These are phyloP conservation scores for Bathelium albidoporum DNA, from an alignment of 495 filamentous ascomycete genomes.

Conservation along the genomic window DNA sequence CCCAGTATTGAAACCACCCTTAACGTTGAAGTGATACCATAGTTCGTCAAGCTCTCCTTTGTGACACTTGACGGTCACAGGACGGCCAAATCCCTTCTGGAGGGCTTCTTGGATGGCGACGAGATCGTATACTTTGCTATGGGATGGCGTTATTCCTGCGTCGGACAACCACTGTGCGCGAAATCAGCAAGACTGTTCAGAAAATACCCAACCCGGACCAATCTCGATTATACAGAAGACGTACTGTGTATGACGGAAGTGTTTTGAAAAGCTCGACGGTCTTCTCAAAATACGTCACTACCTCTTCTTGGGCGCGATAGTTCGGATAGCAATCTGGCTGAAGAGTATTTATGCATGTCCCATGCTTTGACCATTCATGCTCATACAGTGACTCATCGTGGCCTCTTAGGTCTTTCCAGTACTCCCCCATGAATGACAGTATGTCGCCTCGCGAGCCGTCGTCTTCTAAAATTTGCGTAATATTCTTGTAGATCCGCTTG, in stretches of 20 bases:
- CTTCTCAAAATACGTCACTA: slow-evolving; percentile 52
- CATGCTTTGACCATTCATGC: slow-evolving; percentile 81
- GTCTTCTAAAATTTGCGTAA: slow-evolving; percentile 52
- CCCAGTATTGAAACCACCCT: slow-evolving; percentile 37
- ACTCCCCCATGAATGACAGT: slow-evolving; percentile 60
- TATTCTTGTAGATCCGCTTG: slow-evolving; percentile 55
- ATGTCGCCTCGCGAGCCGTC: slow-evolving; percentile 47
- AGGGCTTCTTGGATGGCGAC: slow-evolving; percentile 50
- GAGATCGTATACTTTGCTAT: slow-evolving; percentile 47
- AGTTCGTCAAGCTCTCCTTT: slow-evolving; percentile 51
- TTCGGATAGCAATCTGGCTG: slow-evolving; percentile 60
- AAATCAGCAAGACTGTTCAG: background rate
- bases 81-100: slow-evolving; percentile 43
- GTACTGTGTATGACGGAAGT: slow-evolving; percentile 44
- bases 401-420: slow-evolving; percentile 61
- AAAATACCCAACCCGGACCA: background rate
- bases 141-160: slow-evolving; percentile 50
- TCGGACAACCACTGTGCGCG: slow-evolving; percentile 36
- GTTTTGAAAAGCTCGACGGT: slow-evolving; percentile 53
- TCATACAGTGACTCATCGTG: slow-evolving; percentile 62
- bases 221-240: background rate
- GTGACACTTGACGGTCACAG: slow-evolving; percentile 54
- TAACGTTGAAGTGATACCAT: slow-evolving; percentile 73
- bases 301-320: slow-evolving; percentile 49
- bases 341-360: slow-evolving; percentile 60